Percentiles rank a stretch among this genome's conserved stretches.
Evolutionary conservation across 371 early-diverging fungal genomes (phyloP).

Genomic region (Rhizopus stolonifer): DNA sequence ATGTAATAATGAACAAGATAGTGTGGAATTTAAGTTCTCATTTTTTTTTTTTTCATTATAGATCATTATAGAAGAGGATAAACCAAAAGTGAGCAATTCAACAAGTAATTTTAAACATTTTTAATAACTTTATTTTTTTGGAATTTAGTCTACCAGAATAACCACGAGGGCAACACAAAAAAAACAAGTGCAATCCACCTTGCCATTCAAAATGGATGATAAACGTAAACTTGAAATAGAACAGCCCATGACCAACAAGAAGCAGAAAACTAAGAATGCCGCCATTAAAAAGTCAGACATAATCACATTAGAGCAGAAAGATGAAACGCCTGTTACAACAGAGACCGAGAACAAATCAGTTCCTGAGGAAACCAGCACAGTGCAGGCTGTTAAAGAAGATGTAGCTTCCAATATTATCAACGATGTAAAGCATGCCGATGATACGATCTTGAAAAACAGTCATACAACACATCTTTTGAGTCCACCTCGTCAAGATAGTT

Average conservation of each 20-base stretch:
- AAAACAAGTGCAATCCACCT: neutral
- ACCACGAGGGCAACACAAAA: neutral
- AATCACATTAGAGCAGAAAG: neutral
- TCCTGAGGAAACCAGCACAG: neutral
- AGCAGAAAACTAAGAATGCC: neutral
- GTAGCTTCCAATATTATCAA: neutral
- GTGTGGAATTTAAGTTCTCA: neutral
- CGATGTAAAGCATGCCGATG: too few species aligned
- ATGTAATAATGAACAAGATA: neutral
- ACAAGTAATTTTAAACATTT: too few species aligned
- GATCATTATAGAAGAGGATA: neutral
- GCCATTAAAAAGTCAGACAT: neutral
- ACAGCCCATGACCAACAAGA: neutral
- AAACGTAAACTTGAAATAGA: neutral
- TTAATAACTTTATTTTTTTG: neutral
- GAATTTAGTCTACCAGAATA: neutral
- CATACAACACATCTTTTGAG: conserved; percentile 8
- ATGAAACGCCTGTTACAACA: neutral
- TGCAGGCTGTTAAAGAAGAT: neutral
- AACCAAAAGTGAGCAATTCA: neutral
- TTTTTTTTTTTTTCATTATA: neutral
- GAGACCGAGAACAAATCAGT: neutral
- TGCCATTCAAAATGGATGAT: neutral
- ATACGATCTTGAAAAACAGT: conserved; percentile 4
- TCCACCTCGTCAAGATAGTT: neutral